Conservation (phyloP, 208 protist species). For the Crithidia thermophila region DNA sequence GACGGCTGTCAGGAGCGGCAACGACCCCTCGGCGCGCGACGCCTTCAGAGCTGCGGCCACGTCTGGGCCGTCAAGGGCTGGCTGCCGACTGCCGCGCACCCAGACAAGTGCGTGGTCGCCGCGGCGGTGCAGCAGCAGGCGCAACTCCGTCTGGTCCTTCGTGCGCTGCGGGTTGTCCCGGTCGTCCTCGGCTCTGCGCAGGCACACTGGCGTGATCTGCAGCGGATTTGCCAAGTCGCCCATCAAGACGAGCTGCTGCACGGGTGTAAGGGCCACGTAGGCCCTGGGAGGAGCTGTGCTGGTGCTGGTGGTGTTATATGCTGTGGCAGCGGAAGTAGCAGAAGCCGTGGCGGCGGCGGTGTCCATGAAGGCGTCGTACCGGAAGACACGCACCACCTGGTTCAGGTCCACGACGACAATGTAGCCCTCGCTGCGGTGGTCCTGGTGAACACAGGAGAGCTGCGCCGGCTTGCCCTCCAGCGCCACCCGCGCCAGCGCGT, state of each 20-base stretch:
- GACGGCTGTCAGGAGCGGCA: conserved; percentile 14
- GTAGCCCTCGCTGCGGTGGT: conserved; percentile 42
- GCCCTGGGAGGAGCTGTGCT: neutral
- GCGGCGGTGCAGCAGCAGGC: conserved; percentile 41
- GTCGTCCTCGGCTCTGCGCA: conserved; percentile 22
- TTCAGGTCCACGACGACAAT: conserved; percentile 37
- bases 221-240: conserved; percentile 29
- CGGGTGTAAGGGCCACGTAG: conserved; percentile 24
- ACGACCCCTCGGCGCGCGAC: neutral
- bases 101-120: conserved; percentile 40
- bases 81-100: conserved; percentile 9
- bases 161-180: conserved; percentile 16
- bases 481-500: conserved; percentile 23
- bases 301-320: neutral
- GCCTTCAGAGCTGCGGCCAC: neutral
- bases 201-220: conserved; percentile 27
- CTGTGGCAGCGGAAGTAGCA: neutral
- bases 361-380: conserved; percentile 46
- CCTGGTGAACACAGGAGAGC: conserved; percentile 40
- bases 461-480: conserved; percentile 37
- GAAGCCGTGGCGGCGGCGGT: neutral
- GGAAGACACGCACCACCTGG: conserved; percentile 45
- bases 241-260: conserved; percentile 32
- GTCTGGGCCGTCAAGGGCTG: neutral
- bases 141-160: conserved; percentile 24